Evolutionary conservation across 352 stramenopile species (phyloP), one percentile per base, ranked within the genome.

Genomic region (Globisporangium uncinulatum): DNA sequence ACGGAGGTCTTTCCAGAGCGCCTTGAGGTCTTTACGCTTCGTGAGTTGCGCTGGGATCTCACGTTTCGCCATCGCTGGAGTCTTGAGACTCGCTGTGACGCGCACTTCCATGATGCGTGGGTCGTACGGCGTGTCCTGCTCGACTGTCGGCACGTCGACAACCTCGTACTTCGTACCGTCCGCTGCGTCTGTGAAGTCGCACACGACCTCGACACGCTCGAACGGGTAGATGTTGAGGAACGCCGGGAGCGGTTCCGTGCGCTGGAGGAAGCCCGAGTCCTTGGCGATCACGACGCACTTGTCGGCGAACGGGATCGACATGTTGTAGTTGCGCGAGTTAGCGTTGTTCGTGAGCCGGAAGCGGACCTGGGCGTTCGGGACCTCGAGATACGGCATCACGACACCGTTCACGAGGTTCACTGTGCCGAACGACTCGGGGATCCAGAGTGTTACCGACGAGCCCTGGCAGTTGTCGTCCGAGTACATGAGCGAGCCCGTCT

Each of bases 261-360:
- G 64, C 32, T 80, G 54, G 3, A 90, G 75, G 49, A 81, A 88
- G 19, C 80, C 80, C 32, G 71, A 80, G 61, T 90, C 80, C n/a
- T 63, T 83, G 10, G 73, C 77, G 47, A 90, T 83, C 4, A 81
- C 24, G n/a, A 67, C 62, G 58, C 80, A 87, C 64, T 83, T 76
- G 60, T 70, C 59, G 0, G 72, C 68, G 61, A 90, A 90, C 10
- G 80, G 77, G 15, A 90, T 69, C 10, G 74, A 79, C 24, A 90
- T 70, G 60, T 90, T 90, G 71, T 90, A 90, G 66, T 88, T 67
- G 43, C 80, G 75, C 43, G 80, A 61, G 61, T 90, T 90, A 54
- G 80, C 76, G 15, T 69, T 54, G 51, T 87, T 90, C 13, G 63
- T 62, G 21, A 87, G 54, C 17, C 77, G 80, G 36, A 88, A 81